Evolutionary conservation across 495 filamentous ascomycete species (phyloP).

Genomic region (Xylaria curta): DNA sequence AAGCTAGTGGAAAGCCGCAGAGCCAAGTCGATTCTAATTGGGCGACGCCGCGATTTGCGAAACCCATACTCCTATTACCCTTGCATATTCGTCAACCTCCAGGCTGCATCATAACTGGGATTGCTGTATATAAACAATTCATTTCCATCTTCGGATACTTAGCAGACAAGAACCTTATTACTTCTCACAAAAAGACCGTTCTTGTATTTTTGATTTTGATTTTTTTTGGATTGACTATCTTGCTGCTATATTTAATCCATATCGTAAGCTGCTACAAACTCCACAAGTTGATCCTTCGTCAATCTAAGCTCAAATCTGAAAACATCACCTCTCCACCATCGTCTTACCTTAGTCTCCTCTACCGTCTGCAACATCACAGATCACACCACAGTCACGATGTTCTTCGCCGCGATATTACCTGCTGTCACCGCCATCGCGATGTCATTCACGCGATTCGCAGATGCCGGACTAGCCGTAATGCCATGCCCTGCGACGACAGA

Average conservation of each 20-base stretch:
- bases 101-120: slow-evolving; percentile 11
- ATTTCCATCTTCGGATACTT: not conserved
- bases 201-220: no score
- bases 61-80: not conserved
- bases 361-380: not conserved
- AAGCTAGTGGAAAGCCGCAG: slow-evolving; percentile 8
- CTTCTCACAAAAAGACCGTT: not conserved
- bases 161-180: not conserved
- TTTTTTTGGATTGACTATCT: not conserved
- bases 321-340: slow-evolving; percentile 4
- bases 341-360: not conserved
- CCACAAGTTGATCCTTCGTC: slow-evolving; percentile 10
- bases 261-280: not conserved
- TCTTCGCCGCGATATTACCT: slow-evolving; percentile 26
- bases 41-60: slow-evolving; percentile 10
- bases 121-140: slow-evolving; percentile 9
- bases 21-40: slow-evolving; percentile 16
- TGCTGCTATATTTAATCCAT: not conserved
- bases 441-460: slow-evolving; percentile 22
- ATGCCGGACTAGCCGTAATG: slow-evolving; percentile 20
- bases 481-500: slow-evolving; percentile 8
- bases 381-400: slow-evolving; percentile 15
- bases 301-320: not conserved
- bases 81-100: slow-evolving; percentile 12
- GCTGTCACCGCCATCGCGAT: slow-evolving; percentile 20